Conservation (phyloP, 495 filamentous ascomycete genomes). For the Daldinia concentrica region DNA sequence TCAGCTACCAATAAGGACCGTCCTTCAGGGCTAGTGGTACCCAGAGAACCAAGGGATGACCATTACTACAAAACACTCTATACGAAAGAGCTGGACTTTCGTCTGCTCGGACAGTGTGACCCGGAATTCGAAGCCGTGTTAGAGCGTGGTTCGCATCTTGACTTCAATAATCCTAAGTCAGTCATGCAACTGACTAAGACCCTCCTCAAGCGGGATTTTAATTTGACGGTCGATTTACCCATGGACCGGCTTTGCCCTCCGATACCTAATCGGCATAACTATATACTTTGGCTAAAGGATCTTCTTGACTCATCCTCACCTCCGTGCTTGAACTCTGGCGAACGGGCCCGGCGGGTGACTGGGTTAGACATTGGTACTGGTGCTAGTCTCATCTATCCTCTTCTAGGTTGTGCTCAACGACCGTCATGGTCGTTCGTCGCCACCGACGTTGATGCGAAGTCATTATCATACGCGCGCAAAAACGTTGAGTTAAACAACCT, state of each 20-base stretch:
- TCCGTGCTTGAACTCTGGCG: conserved; percentile 52
- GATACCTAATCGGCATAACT: conserved; percentile 85
- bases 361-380: conserved; percentile 94
- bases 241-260: conserved; percentile 89
- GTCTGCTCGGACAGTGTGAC: conserved; percentile 47
- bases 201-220: conserved; percentile 79
- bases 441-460: conserved; percentile 85
- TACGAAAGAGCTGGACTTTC: conserved; percentile 48
- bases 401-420: conserved; percentile 77
- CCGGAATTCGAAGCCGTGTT: conserved; percentile 51
- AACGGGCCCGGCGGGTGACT: conserved; percentile 58
- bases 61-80: conserved; percentile 52
- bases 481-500: conserved; percentile 74
- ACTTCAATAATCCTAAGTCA: conserved; percentile 82
- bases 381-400: conserved; percentile 88
- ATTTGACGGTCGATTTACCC: conserved; percentile 73
- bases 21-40: neutral
- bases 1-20: neutral
- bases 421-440: conserved; percentile 75
- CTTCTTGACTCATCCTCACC: conserved; percentile 80
- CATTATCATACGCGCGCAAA: conserved; percentile 66
- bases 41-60: conserved; percentile 40
- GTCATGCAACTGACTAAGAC: conserved; percentile 85
- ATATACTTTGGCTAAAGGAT: conserved; percentile 88
- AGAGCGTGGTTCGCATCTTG: conserved; percentile 70